Percentiles rank a stretch among this genome's conserved stretches.
phyloP scores from a whole-genome alignment of 257 asterid species.

The Mitragyna speciosa region DNA sequence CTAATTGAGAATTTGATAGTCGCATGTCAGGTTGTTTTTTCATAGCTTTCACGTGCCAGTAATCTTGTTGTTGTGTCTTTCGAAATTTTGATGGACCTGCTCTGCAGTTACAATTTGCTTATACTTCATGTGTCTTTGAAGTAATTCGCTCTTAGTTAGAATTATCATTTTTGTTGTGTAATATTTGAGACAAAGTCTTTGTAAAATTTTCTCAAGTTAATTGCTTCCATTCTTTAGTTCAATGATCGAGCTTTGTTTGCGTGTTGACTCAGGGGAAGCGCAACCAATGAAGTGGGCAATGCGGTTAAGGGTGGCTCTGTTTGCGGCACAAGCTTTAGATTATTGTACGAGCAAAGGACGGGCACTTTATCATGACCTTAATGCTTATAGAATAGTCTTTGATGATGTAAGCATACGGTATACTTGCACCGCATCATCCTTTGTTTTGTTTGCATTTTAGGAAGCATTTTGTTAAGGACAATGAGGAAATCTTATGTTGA shows the following conservation, averaged over 20 bases:
- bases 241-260: slow-evolving; percentile 16
- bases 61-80: neutral
- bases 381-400: slow-evolving; percentile 89
- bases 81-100: neutral
- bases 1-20: neutral
- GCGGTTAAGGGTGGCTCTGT: slow-evolving; percentile 92
- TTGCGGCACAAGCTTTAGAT: slow-evolving; percentile 85
- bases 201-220: neutral
- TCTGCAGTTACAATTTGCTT: neutral
- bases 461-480: neutral
- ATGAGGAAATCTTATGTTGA: neutral
- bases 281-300: slow-evolving; percentile 99
- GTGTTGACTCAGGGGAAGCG: slow-evolving; percentile 73
- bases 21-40: neutral
- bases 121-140: neutral
- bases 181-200: neutral
- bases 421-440: neutral
- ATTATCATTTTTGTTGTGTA: neutral
- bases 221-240: neutral
- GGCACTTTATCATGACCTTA: slow-evolving; percentile 91
- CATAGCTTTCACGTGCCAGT: neutral
- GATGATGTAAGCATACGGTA: slow-evolving; percentile 63
- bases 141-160: neutral
- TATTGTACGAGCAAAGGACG: slow-evolving; percentile 89
- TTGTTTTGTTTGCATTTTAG: neutral